Evolutionary conservation across 164 flowering plant species (phyloP).

Genomic region (Chloranthus sessilifolius): DNA sequence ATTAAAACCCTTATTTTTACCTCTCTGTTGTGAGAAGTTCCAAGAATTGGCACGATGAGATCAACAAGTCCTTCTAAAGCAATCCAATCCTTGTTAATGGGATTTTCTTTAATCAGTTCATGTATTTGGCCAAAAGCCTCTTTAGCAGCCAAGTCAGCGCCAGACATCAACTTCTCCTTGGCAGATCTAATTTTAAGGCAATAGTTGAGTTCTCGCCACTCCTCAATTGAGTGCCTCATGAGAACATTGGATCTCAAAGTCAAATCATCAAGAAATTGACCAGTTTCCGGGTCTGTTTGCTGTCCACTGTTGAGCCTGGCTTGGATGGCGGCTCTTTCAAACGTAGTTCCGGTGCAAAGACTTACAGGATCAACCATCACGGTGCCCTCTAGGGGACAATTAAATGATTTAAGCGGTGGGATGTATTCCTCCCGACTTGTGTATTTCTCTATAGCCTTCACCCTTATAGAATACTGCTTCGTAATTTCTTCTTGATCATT

Average conservation of each 20-base stretch:
- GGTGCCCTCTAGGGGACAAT: slow-evolving; percentile 34
- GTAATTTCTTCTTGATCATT: slow-evolving; percentile 50
- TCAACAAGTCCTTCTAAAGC: slow-evolving; percentile 51
- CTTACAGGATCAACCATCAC: slow-evolving; percentile 77
- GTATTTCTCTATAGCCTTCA: slow-evolving; percentile 38
- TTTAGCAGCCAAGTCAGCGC: slow-evolving; percentile 21
- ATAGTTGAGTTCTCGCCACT: slow-evolving; percentile 74
- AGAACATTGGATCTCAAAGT: slow-evolving; percentile 50
- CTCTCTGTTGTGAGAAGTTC: slow-evolving; percentile 32
- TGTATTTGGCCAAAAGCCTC: slow-evolving; percentile 48
- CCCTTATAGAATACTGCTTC: slow-evolving; percentile 37
- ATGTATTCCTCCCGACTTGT: slow-evolving; percentile 35
- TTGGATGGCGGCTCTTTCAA: slow-evolving; percentile 53
- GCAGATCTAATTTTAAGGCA: slow-evolving; percentile 53
- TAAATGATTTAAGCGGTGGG: slow-evolving; percentile 44
- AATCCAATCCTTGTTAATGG: slow-evolving; percentile 70
- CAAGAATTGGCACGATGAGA: slow-evolving; percentile 35
- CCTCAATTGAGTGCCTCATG: slow-evolving; percentile 60
- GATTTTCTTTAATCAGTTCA: slow-evolving; percentile 46
- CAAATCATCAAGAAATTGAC: slow-evolving; percentile 44
- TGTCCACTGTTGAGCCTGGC: slow-evolving; percentile 46
- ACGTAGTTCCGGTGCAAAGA: slow-evolving; percentile 66
- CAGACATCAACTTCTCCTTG: slow-evolving; percentile 34
- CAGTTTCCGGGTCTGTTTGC: slow-evolving; percentile 54
- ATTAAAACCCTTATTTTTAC: slow-evolving; percentile 33